phyloP scores from a whole-genome alignment of 345 rosid genomes.

The Eucalyptus erythrocorys region DNA sequence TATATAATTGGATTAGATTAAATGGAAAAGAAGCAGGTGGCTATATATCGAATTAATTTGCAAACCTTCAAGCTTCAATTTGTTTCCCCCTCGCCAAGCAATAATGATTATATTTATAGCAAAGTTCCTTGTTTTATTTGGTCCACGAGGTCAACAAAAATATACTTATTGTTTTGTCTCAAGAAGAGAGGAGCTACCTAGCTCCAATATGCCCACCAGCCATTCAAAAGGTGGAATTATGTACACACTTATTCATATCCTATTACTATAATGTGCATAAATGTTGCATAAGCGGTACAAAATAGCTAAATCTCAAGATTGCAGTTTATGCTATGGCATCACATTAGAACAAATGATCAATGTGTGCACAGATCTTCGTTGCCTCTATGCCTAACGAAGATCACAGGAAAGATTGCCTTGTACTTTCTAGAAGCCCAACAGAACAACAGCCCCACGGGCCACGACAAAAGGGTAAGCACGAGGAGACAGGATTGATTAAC shows the following conservation, averaged over 20 bases:
- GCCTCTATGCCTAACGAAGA: too few species aligned
- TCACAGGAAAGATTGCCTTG: too few species aligned
- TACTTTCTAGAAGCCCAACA: too few species aligned
- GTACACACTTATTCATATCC: too few species aligned
- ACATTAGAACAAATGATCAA: background rate
- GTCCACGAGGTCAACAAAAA: background rate
- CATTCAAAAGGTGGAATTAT: background rate
- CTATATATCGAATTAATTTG: background rate
- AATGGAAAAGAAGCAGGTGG: background rate
- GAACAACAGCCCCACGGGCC: too few species aligned
- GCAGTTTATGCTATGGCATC: background rate
- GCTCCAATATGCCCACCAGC: background rate
- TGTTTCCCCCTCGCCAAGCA: accelerated
- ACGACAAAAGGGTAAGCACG: too few species aligned
- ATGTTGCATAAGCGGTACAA: background rate
- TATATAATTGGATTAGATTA: accelerated
- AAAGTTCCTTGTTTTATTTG: background rate
- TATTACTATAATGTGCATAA: background rate
- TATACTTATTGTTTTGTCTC: background rate
- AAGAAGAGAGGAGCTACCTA: background rate
- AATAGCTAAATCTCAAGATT: background rate
- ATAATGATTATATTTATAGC: background rate
- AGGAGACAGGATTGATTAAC: too few species aligned
- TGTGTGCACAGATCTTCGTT: background rate
- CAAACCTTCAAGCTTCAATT: background rate